Conservation (phyloP, 2,329 filamentous ascomycete species). For the Ophiostoma pallidulum region DNA sequence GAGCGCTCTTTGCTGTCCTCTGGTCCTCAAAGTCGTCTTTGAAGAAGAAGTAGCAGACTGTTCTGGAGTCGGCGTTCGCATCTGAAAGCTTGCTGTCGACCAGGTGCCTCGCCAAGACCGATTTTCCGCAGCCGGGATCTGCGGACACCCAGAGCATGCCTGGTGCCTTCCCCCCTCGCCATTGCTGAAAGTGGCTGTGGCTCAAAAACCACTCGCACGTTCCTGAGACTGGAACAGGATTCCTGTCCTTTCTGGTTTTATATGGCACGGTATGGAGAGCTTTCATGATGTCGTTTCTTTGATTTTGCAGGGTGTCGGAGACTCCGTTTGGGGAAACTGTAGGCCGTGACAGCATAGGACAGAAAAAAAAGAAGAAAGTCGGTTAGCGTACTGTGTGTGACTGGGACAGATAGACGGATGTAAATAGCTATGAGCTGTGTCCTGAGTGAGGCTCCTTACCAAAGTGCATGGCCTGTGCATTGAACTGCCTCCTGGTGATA, state of each 20-base stretch:
- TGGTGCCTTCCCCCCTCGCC: background rate
- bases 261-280: background rate
- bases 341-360: too few relatives aligned
- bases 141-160: constrained; percentile 11
- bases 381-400: too few relatives aligned
- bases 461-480: too few relatives aligned
- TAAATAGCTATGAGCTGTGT: too few relatives aligned
- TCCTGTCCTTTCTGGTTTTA: background rate
- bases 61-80: background rate
- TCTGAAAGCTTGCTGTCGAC: background rate
- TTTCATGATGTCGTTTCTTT: background rate
- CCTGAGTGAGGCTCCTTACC: too few relatives aligned
- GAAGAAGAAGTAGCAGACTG: constrained; percentile 13
- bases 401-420: too few relatives aligned
- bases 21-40: constrained; percentile 11
- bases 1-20: background rate
- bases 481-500: too few relatives aligned
- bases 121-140: constrained; percentile 7
- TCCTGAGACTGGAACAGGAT: background rate
- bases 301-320: too few relatives aligned
- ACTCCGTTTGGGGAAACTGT: too few relatives aligned
- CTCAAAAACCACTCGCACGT: constrained; percentile 10
- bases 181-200: background rate
- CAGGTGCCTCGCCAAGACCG: constrained; percentile 4
- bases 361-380: too few relatives aligned